A percentile compares a stretch with the other conserved stretches of the same genome.
Conservation (phyloP, 139 green algal genomes). For the Coccomyxa sp. region DNA sequence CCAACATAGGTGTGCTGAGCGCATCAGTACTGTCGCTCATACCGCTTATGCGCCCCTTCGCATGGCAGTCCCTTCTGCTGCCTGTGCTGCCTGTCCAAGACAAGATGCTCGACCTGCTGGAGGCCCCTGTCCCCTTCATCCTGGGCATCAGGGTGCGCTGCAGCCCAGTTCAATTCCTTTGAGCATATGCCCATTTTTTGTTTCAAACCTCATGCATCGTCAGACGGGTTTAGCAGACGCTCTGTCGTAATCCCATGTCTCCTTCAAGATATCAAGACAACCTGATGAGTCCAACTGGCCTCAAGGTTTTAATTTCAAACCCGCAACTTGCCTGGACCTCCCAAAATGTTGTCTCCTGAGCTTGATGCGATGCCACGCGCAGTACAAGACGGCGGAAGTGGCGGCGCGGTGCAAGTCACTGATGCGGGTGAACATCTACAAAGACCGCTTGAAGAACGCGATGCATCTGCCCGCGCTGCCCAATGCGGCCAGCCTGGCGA, state of each 20-base stretch:
- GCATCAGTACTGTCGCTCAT: slow-evolving; percentile 70
- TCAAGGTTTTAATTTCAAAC: too few relatives aligned
- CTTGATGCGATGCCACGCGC: neutral
- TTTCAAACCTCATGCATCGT: too few relatives aligned
- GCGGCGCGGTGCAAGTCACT: slow-evolving; percentile 43
- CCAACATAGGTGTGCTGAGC: slow-evolving; percentile 68
- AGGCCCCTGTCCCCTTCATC: slow-evolving; percentile 47
- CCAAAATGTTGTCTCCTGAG: too few relatives aligned
- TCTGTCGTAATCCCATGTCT: too few relatives aligned
- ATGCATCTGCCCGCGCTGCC: slow-evolving; percentile 52
- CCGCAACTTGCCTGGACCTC: too few relatives aligned
- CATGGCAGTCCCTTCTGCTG: slow-evolving; percentile 83
- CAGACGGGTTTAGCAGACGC: too few relatives aligned
- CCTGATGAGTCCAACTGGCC: too few relatives aligned
- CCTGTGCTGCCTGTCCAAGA: slow-evolving; percentile 63
- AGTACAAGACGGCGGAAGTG: slow-evolving; percentile 87
- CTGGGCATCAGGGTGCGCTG: slow-evolving; percentile 14
- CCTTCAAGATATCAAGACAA: too few relatives aligned
- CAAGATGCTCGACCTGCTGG: slow-evolving; percentile 38
- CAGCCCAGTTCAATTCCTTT: neutral
- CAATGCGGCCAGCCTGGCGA: slow-evolving; percentile 30
- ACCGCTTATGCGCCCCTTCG: slow-evolving; percentile 78
- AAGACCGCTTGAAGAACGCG: slow-evolving; percentile 57
- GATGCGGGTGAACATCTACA: slow-evolving; percentile 86
- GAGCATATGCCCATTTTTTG: too few relatives aligned